Percentiles rank a stretch among this genome's conserved stretches.
phyloP scores from a whole-genome alignment of 2,329 filamentous ascomycete species.

The Calonectria leucothoes region DNA sequence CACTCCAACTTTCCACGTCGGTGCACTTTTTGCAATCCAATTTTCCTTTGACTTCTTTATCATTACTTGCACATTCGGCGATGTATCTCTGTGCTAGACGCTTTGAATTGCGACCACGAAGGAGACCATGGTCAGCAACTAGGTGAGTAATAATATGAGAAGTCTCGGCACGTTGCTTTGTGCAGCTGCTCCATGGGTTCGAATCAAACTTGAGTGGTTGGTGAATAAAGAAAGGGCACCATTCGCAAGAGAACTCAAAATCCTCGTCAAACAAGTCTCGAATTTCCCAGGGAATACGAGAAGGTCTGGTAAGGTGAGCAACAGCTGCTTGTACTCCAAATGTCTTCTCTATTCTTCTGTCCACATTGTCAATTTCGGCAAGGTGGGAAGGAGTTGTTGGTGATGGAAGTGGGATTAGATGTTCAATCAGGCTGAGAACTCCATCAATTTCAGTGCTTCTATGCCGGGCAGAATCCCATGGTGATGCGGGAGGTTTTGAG shows the following conservation, averaged over 20 bases:
- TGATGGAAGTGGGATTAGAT: too few relatives aligned
- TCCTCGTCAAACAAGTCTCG: neutral
- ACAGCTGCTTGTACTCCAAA: too few relatives aligned
- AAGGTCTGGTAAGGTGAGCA: too few relatives aligned
- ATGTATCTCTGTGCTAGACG: slow-evolving; percentile 27
- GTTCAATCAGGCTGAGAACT: too few relatives aligned
- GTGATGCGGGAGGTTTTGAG: too few relatives aligned
- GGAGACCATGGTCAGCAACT: slow-evolving; percentile 33
- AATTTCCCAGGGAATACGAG: too few relatives aligned
- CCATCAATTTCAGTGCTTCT: too few relatives aligned
- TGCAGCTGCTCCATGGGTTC: neutral
- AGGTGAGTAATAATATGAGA: slow-evolving; percentile 34
- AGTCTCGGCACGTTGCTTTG: slow-evolving; percentile 17
- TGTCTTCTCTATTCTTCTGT: too few relatives aligned
- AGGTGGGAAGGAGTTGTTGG: too few relatives aligned
- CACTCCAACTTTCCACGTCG: slow-evolving; percentile 24
- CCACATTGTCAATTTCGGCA: too few relatives aligned
- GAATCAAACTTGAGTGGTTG: neutral
- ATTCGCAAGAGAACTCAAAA: neutral
- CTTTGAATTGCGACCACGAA: slow-evolving; percentile 28
- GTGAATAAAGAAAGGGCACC: neutral
- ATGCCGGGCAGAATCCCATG: too few relatives aligned
- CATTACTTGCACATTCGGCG: slow-evolving; percentile 19
- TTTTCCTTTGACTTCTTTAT: slow-evolving; percentile 25
- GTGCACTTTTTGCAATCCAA: slow-evolving; percentile 27